Conservation (phyloP, 352 stramenopile species). For the Globisporangium nagaii region DNA sequence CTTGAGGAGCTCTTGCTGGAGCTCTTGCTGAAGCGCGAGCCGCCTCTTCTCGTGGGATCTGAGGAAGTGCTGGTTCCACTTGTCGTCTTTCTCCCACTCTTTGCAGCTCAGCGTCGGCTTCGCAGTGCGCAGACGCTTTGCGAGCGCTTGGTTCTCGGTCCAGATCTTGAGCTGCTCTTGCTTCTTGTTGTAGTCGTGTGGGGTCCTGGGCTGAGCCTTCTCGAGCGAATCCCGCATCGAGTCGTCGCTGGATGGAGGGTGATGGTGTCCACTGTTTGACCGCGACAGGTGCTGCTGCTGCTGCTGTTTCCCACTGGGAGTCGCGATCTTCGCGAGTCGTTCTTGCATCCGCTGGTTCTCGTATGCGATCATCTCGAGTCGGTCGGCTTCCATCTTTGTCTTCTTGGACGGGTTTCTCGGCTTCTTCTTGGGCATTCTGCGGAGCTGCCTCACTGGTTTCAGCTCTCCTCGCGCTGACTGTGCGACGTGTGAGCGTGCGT, state of each 20-base stretch:
- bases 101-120: conserved; percentile 65
- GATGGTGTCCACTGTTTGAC: neutral
- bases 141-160: conserved; percentile 66
- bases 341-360: conserved; percentile 26
- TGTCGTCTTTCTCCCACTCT: conserved; percentile 66
- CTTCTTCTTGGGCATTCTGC: conserved; percentile 11
- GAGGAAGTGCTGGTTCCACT: conserved; percentile 66
- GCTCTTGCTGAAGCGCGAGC: conserved; percentile 44
- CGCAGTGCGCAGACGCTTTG: conserved; percentile 53
- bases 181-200: conserved; percentile 55
- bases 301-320: neutral
- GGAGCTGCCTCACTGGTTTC: conserved; percentile 10
- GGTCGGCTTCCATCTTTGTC: conserved; percentile 15
- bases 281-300: neutral
- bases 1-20: conserved; percentile 48
- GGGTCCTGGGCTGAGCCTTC: neutral
- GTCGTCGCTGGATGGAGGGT: conserved; percentile 10
- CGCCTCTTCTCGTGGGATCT: conserved; percentile 50
- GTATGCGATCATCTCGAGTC: conserved; percentile 11
- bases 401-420: conserved; percentile 14
- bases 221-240: conserved; percentile 1
- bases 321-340: conserved; percentile 17
- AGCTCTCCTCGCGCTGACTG: neutral
- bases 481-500: neutral
- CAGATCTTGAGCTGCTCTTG: conserved; percentile 70